These are phyloP conservation scores for Plantago elongata DNA, from an alignment of 257 asterid genomes.

Conservation along the genomic window DNA sequence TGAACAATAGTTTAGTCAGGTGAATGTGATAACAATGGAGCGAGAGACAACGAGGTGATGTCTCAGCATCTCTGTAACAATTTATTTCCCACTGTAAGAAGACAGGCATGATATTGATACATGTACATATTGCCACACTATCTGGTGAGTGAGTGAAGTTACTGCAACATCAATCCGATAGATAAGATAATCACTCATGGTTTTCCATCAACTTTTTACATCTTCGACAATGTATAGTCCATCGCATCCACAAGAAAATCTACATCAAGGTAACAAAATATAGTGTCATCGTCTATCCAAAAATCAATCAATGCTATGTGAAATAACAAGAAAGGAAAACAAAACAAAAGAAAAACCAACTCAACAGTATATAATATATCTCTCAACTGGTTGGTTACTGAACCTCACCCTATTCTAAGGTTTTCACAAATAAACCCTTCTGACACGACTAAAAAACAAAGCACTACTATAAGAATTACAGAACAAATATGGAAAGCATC, in stretches of 20 bases:
- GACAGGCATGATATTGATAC: neutral
- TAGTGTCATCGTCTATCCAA: no score
- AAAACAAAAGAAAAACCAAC: no score
- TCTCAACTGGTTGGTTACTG: no score
- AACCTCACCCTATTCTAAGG: neutral
- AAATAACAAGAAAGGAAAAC: no score
- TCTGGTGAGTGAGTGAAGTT: conserved; percentile 1
- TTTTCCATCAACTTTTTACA: conserved; percentile 20
- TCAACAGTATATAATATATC: no score
- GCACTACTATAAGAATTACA: no score
- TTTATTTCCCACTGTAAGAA: conserved; percentile 8
- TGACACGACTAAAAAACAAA: no score
- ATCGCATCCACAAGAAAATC: conserved; percentile 59
- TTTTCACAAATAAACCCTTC: neutral
- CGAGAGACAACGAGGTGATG: conserved; percentile 60
- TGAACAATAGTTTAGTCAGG: no score
- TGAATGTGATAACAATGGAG: conserved; percentile 5
- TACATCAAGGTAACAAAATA: conserved; percentile 6
- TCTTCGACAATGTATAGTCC: conserved; percentile 47
- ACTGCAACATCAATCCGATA: neutral
- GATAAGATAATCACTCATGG: neutral
- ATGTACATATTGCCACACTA: neutral
- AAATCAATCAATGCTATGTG: no score
- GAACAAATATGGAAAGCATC: no score
- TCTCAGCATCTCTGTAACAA: conserved; percentile 34